A percentile compares a stretch with the other conserved stretches of the same genome.
Conservation (phyloP, 2,329 filamentous ascomycete genomes). For the Cladophialophora psammophila region DNA sequence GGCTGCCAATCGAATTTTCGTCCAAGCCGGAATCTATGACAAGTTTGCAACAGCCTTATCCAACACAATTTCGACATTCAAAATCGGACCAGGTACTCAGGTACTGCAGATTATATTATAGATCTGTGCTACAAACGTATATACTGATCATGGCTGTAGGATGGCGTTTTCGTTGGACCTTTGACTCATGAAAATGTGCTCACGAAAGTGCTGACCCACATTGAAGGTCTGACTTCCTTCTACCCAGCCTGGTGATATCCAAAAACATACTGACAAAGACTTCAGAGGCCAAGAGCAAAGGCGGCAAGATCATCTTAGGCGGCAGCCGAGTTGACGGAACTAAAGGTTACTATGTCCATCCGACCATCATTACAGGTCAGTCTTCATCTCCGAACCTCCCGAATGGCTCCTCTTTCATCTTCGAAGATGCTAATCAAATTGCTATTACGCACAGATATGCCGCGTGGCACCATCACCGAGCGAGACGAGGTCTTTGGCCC, state of each 20-base stretch:
- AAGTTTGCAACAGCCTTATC: constrained; percentile 72
- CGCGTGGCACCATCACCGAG: constrained; percentile 46
- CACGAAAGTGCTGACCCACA: constrained; percentile 50
- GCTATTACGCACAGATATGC: constrained; percentile 28
- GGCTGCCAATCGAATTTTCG: constrained; percentile 78
- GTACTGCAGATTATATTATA: not conserved
- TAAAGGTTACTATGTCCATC: constrained; percentile 48
- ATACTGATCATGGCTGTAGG: constrained; percentile 6
- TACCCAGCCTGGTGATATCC: not conserved
- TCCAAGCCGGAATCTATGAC: constrained; percentile 79
- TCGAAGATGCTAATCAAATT: not conserved
- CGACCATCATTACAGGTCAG: constrained; percentile 35
- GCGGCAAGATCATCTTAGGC: constrained; percentile 41
- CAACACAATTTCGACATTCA: constrained; percentile 75
- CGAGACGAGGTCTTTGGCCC: constrained; percentile 67
- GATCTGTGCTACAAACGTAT: not conserved
- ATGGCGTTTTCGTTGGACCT: constrained; percentile 11
- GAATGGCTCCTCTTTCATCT: too few species aligned
- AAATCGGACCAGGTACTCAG: constrained; percentile 61
- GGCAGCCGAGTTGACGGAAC: constrained; percentile 30
- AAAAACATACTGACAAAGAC: not conserved
- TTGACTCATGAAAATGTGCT: constrained; percentile 18
- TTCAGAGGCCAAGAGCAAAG: constrained; percentile 40
- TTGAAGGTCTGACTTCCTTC: constrained; percentile 1
- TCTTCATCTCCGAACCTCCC: not conserved